Base-by-base conservation (phyloP, 164 flowering plant genomes). In the Litsea cubeba region DNA sequence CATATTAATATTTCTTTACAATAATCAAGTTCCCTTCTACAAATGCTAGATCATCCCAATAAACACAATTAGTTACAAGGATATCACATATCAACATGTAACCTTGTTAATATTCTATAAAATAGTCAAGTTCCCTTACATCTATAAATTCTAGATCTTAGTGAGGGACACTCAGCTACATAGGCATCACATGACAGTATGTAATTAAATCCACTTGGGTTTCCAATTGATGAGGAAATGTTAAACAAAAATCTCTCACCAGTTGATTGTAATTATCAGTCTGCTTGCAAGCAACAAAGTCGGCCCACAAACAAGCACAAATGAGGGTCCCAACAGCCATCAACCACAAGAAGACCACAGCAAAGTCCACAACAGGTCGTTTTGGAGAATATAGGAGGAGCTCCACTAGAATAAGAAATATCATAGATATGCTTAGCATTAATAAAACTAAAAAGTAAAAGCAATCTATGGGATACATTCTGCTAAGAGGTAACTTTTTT, bases 291-390 rank as follows among this genome's bases (percentile, higher is more conserved):
- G 74, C 83, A 73, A 82, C 77, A 58, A 88, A 51, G 54, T 89
- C 91, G 32, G 92, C 80, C 98, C 99, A 95, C 78, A 91, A 83
- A 67, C 91, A 79, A 71, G 98, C 97, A 83, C 81, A 77, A 7
- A 87, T 65, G 75, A 95, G 70, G n/a, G 99, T 91, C 72, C 93
- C 95, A 82, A 90, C 92, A 79, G 99, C 88, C 93, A 93, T 93
- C 69, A 88, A 0, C 97, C 96, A 90, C 69, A 95, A 79, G 74
- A 93, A 84, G 62, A 82, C 63, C 69, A 81, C 91, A 7, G 94
- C 82, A 32, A 72, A 78, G 78, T 91, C 97, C 72, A 95, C 79
- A 28, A 78, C 71, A 15, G 97, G 93, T 46, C 88, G 87, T 18
- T 73, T 72, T 76, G 97, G 95, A 24, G 97, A 83, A 77, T 88